Evolutionary conservation across 2,329 filamentous ascomycete genomes (phyloP), one percentile per base, ranked within the genome.

Genomic region (Fusarium haematococcum): DNA sequence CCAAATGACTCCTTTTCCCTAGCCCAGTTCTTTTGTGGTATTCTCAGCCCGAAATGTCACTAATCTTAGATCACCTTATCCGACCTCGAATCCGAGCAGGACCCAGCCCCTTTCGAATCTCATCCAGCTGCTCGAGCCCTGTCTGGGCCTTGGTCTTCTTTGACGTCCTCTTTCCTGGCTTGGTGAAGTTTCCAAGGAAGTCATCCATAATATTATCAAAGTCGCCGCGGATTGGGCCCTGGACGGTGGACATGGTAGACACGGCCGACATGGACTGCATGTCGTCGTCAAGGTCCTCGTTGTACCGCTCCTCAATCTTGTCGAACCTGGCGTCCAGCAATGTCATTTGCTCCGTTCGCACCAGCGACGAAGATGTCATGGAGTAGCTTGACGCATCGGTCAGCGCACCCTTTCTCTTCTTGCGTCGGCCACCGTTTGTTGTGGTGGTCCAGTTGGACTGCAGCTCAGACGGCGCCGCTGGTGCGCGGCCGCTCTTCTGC

Each of bases 371-470:
- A 1, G 94, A 97, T 0, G 94, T 95, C 95, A 98, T 98, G 62
- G 94, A 97, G 84, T 97, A 97, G 68, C 90, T 91, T 1, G 95
- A 97, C 1, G 94, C 93, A 74, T 93, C 94, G 5, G 96, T 98
- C 82, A 97, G 85, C 3, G 97, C 96, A 54, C 95, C 96, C 87
- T 98, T 98, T 80, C 96, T 91, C 90, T 98, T 98, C 91, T 98
- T 98, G 71, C 89, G 90, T 62, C 94, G 91, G 14, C 95, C 95
- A 39, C 94, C 94, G 71, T 92, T 93, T 2, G 94, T 92, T 3
- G 93, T 95, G 1, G 93, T 91, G 2, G 93, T 95, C 85, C 93
- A 89, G 75, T 92, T 86, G 7, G 93, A 93, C 78, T 93, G 91
- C 56, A 92, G 79, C 73, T 93, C 92, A 4, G 91, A 92, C 18